These are phyloP conservation scores for Macrolepiota albuminosa DNA, from an alignment of 768 basidiomycete genomes.

Conservation along the genomic window DNA sequence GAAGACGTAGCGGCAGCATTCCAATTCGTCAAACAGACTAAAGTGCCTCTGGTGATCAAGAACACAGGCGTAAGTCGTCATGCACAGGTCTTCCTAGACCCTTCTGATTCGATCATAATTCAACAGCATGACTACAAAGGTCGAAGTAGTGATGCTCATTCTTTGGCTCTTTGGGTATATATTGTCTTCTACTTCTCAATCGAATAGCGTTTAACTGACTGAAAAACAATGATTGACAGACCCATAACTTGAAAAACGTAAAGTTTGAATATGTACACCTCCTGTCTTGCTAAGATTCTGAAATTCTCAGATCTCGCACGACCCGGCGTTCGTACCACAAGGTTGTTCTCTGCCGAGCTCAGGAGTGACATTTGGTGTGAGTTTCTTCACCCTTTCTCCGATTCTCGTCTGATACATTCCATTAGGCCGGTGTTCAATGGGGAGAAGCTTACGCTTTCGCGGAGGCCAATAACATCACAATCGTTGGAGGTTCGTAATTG, in stretches of 20 bases:
- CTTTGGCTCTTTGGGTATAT: slow-evolving; percentile 41
- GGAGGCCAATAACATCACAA: slow-evolving; percentile 36
- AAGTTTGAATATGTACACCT: background rate
- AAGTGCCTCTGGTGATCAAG: slow-evolving; percentile 41
- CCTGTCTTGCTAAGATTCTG: background rate
- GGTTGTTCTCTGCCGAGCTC: slow-evolving; percentile 25
- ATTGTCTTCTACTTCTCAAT: background rate
- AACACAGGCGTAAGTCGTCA: slow-evolving; percentile 43
- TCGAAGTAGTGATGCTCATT: slow-evolving; percentile 38
- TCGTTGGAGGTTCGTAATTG: slow-evolving; percentile 34
- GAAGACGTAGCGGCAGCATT: slow-evolving; percentile 41
- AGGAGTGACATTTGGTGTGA: slow-evolving; percentile 34
- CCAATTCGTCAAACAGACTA: slow-evolving; percentile 32
- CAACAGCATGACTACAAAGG: slow-evolving; percentile 45
- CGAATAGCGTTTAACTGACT: background rate
- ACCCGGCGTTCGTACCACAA: slow-evolving; percentile 29
- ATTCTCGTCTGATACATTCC: background rate
- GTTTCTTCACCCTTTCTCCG: background rate
- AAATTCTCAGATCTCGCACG: slow-evolving; percentile 27
- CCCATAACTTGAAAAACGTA: slow-evolving; percentile 36
- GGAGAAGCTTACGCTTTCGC: slow-evolving; percentile 39
- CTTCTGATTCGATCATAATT: background rate
- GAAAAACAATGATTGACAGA: slow-evolving; percentile 21
- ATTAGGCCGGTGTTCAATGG: slow-evolving; percentile 43
- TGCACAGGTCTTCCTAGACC: background rate